Evolutionary conservation across 2,329 filamentous ascomycete species (phyloP), one percentile per base, ranked within the genome.

Genomic region (Talaromyces albobiverticillius): DNA sequence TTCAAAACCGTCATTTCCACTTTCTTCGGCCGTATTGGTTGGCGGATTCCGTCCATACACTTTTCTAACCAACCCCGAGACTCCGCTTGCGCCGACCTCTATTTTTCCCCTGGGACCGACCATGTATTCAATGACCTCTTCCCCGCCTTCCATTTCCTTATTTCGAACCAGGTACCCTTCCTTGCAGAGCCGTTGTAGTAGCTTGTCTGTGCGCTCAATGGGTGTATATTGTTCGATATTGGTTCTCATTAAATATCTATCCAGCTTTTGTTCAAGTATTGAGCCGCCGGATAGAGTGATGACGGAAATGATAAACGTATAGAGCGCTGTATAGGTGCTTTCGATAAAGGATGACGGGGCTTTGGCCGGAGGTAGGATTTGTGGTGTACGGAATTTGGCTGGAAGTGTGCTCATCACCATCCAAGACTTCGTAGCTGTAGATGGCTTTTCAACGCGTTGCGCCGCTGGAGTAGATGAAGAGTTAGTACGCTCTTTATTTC

Each of bases 61-160:
- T 48, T 71, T 72, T 57, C 75, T 74, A 3, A 91, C 83, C 59
- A 96, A 72, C 0, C 84, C 85, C 16, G 85, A 83, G 11, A 94
- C 87, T 0, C 88, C 89, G 47, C 84, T 80, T n/a, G 85, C 78
- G 0, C 88, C 89, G 32, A 97, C 82, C 71, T 97, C 94, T 7
- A 92, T 79, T 71, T 88, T 94, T 5, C 89, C 93, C 20, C 94
- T 82, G 5, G 90, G 87, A 0, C 94, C 94, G 13, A 96, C 82
- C 53, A 88, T 82, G 81, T 90, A 99, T 46, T 89, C 91, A 7
- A 90, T 79, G 2, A 83, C 79, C 59, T 93, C 86, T 34, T 95
- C 89, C 23, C 88, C 89, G 1, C 83, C 84, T 62, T 73, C 72
- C 59, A 68, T 82, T 61, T 96, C 91, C 18, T 85, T 81, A 47